Percentiles rank a stretch among this genome's conserved stretches.
phyloP scores from a whole-genome alignment of 495 filamentous ascomycete genomes.

The Xylaria acuta region DNA sequence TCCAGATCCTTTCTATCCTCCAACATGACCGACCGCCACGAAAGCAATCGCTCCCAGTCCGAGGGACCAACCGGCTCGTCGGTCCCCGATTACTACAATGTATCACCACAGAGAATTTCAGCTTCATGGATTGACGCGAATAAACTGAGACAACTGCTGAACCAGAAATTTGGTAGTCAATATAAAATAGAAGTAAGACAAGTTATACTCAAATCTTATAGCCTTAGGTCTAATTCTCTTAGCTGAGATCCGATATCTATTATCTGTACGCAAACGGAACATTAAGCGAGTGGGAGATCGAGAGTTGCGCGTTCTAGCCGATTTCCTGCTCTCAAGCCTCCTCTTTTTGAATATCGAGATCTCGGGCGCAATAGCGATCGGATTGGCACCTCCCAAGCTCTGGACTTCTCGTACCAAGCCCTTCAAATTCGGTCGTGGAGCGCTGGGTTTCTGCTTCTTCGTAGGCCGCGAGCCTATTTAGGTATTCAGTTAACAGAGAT shows the following conservation, averaged over 20 bases:
- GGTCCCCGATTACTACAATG: not conserved
- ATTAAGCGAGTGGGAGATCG: not conserved
- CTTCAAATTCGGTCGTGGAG: conserved; percentile 69
- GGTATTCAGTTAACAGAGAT: not conserved
- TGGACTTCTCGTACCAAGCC: conserved; percentile 64
- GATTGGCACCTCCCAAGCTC: conserved; percentile 61
- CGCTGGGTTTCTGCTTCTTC: conserved; percentile 61
- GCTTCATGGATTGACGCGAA: not conserved
- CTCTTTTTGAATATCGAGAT: conserved; percentile 55
- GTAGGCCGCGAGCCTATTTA: conserved; percentile 53
- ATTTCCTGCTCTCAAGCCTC: conserved; percentile 63
- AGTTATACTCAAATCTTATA: not conserved
- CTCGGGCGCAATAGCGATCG: conserved; percentile 55
- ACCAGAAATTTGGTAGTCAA: not conserved
- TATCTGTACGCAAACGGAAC: not conserved
- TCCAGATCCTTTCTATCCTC: not conserved
- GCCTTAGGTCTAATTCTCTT: not conserved
- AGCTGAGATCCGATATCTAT: not conserved
- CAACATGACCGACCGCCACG: not conserved
- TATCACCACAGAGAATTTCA: not conserved
- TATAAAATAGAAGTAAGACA: not conserved
- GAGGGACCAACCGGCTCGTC: not conserved
- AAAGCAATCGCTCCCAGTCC: not conserved
- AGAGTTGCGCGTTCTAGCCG: conserved; percentile 45
- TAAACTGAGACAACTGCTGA: not conserved